Conservation (phyloP, 352 stramenopile species). For the Pythium dissotocum region DNA sequence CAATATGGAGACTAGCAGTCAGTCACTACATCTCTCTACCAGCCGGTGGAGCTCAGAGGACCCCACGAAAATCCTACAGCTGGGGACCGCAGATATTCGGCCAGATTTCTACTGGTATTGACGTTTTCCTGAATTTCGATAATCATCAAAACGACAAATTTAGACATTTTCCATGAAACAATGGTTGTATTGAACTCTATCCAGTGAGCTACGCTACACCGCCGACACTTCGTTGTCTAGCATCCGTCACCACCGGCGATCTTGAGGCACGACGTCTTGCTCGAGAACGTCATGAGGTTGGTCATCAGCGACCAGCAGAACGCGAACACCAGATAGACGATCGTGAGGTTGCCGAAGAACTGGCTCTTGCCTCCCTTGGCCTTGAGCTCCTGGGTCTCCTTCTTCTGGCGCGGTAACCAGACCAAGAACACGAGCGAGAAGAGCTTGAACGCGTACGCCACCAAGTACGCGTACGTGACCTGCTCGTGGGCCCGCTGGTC, state of each 20-base stretch:
- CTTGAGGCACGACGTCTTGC: conserved; percentile 29
- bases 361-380: conserved; percentile 22
- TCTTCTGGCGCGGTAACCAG: conserved; percentile 32
- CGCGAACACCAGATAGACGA: conserved; percentile 21
- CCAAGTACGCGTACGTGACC: conserved; percentile 33
- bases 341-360: conserved; percentile 16
- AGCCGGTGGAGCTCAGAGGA: too few relatives aligned
- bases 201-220: too few relatives aligned
- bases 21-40: too few relatives aligned
- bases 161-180: too few relatives aligned
- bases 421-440: conserved; percentile 33
- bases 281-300: conserved; percentile 37
- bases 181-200: too few relatives aligned
- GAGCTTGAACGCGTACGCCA: conserved; percentile 33
- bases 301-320: conserved; percentile 34
- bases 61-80: too few relatives aligned
- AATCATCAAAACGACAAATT: too few relatives aligned
- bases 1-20: too few relatives aligned
- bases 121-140: too few relatives aligned
- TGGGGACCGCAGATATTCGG: too few relatives aligned
- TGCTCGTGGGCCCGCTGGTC: conserved; percentile 19
- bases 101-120: too few relatives aligned
- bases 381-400: conserved; percentile 31
- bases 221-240: background rate
- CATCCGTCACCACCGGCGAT: conserved; percentile 33